Base-by-base conservation (phyloP, 139 green algal genomes). In the Marvania coccoides region DNA sequence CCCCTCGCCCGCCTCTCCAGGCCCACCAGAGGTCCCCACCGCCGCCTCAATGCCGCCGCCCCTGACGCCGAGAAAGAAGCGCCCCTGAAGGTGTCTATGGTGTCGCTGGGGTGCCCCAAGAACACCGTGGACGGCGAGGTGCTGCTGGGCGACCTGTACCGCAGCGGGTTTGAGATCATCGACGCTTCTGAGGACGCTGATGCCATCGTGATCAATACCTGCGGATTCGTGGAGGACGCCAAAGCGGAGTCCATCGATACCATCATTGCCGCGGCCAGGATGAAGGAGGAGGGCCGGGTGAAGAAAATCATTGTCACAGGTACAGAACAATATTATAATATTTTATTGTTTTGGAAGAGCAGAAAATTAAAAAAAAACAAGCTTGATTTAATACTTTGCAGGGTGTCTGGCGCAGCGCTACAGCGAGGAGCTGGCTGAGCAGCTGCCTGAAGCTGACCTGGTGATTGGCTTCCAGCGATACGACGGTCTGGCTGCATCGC, bases 351-450 rank as follows among this genome's bases (percentile, higher is more conserved):
- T n/a, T n/a, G n/a, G n/a, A n/a, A n/a, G n/a, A n/a, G n/a, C n/a
- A n/a, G n/a, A n/a, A n/a, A n/a, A n/a, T n/a, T n/a, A n/a, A n/a
- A n/a, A n/a, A n/a, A n/a, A n/a, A n/a, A n/a, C n/a, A n/a, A n/a
- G n/a, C n/a, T n/a, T n/a, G n/a, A n/a, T n/a, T n/a, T n/a, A n/a
- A n/a, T n/a, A n/a, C n/a, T n/a, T n/a, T n/a, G n/a, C n/a, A n/a
- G 91, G 91, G 5, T 97, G 91, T 77, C 57, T 96, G 47, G 88
- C 89, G 14, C 90, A 96, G 79, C 78, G 90, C 26, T 95, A 96
- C 76, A 70, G 67, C 15, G 58, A 79, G 24, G 74, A 89, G 35
- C 75, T 96, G 31, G 62, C 68, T 67, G 64, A 71, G 4, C 77
- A 89, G 54, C 74, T 96, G 35, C 89, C 90, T 2, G 90, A 96